Percentiles rank a stretch among this genome's conserved stretches.
These are phyloP conservation scores for Chytriomyces hyalinus DNA, from an alignment of 192 early-diverging fungal species.

Conservation along the genomic window DNA sequence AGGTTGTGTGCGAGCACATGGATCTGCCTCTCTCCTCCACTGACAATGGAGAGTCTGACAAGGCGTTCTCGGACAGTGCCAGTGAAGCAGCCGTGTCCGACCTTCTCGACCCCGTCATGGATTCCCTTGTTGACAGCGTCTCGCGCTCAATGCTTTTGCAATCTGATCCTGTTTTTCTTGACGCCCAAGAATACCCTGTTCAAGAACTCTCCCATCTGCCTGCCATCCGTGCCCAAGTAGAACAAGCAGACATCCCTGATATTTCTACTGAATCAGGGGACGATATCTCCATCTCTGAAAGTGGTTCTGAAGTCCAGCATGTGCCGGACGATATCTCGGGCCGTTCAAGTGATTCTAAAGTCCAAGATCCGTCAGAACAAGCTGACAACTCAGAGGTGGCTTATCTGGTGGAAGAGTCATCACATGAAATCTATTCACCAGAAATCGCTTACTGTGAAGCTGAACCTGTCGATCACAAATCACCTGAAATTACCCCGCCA, in stretches of 20 bases:
- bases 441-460: too few relatives aligned
- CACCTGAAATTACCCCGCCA: too few relatives aligned
- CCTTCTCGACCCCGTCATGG: conserved; percentile 26
- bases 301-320: too few relatives aligned
- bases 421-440: too few relatives aligned
- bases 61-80: neutral
- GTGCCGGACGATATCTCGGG: too few relatives aligned
- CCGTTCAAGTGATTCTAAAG: too few relatives aligned
- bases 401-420: too few relatives aligned
- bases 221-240: neutral
- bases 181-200: neutral
- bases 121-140: conserved; percentile 21
- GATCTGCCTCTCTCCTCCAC: too few relatives aligned
- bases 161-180: neutral
- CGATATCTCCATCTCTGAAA: neutral
- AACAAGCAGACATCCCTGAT: neutral
- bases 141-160: conserved; percentile 11
- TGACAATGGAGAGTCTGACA: neutral
- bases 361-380: too few relatives aligned
- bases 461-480: too few relatives aligned
- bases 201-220: neutral
- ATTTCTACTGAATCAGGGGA: neutral
- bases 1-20: conserved; percentile 22
- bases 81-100: neutral
- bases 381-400: too few relatives aligned